Evolutionary conservation across 768 basidiomycete genomes (phyloP).

Genomic region (Mycena galericulata): DNA sequence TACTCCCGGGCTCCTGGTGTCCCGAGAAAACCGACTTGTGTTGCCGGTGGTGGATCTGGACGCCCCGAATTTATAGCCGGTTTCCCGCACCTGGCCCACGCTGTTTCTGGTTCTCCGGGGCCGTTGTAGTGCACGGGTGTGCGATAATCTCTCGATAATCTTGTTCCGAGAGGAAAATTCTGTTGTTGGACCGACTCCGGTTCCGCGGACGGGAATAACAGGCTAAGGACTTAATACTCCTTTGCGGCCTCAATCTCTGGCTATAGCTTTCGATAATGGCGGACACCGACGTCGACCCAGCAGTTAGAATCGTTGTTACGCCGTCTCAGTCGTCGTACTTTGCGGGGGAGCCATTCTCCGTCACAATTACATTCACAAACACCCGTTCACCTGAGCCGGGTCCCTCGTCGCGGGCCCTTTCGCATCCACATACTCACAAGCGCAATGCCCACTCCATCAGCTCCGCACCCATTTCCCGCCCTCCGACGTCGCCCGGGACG

Average conservation of each 20-base stretch:
- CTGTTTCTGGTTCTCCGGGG: conserved; percentile 11
- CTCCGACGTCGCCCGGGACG: conserved; percentile 85
- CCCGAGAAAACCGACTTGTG: background rate
- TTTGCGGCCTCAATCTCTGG: background rate
- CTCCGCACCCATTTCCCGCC: conserved; percentile 83
- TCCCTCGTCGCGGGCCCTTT: conserved; percentile 43
- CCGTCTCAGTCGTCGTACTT: conserved; percentile 93
- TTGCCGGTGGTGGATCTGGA: background rate
- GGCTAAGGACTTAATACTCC: background rate
- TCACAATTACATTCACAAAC: conserved; percentile 90
- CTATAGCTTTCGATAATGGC: conserved; percentile 7
- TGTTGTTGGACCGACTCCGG: background rate
- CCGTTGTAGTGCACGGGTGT: conserved; percentile 20
- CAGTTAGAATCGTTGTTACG: conserved; percentile 75
- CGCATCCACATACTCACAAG: conserved; percentile 56
- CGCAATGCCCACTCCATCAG: conserved; percentile 86
- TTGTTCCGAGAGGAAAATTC: too few species aligned
- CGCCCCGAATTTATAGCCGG: conserved; percentile 5
- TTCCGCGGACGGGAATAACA: background rate
- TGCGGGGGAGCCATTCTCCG: conserved; percentile 89
- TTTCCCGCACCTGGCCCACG: conserved; percentile 5
- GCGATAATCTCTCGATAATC: background rate
- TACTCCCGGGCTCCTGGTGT: background rate
- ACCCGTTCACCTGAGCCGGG: conserved; percentile 66
- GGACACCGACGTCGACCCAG: conserved; percentile 53